Evolutionary conservation across 768 basidiomycete species (phyloP).

Genomic region (Suillus subalutaceus): DNA sequence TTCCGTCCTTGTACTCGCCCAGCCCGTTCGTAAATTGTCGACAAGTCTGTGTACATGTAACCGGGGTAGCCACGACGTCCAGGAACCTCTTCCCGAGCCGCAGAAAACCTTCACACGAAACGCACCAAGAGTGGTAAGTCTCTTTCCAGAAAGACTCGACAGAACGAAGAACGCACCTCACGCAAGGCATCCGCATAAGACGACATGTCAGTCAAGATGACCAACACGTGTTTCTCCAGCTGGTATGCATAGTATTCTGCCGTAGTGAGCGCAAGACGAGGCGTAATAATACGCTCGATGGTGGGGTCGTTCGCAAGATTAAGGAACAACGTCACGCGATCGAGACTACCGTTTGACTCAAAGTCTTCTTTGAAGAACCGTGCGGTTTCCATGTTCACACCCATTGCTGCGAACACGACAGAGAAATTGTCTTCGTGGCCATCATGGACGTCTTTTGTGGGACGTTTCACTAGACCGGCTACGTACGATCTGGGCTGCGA

Average conservation of each 20-base stretch:
- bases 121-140: slow-evolving; percentile 14
- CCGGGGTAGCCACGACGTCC: slow-evolving; percentile 98
- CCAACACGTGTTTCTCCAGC: slow-evolving; percentile 98
- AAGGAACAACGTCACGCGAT: slow-evolving; percentile 97
- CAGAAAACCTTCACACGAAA: slow-evolving; percentile 65
- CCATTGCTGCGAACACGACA: slow-evolving; percentile 99
- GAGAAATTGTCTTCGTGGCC: slow-evolving; percentile 99
- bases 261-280: slow-evolving; percentile 95
- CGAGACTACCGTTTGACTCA: slow-evolving; percentile 96
- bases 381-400: slow-evolving; percentile 99
- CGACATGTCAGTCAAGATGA: slow-evolving; percentile 99
- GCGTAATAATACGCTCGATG: slow-evolving; percentile 99
- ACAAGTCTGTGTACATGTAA: slow-evolving; percentile 99
- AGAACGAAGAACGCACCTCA: slow-evolving; percentile 57
- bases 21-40: slow-evolving; percentile 99
- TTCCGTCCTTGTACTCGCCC: slow-evolving; percentile 97
- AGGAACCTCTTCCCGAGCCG: slow-evolving; percentile 98
- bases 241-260: slow-evolving; percentile 99
- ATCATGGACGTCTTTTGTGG: slow-evolving; percentile 96
- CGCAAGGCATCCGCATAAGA: slow-evolving; percentile 97
- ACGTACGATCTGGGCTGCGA: slow-evolving; percentile 99
- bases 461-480: slow-evolving; percentile 94
- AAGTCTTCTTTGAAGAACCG: slow-evolving; percentile 99
- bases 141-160: slow-evolving; percentile 4
- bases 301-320: slow-evolving; percentile 99